Base-by-base conservation (phyloP, 495 filamentous ascomycete species). In the Hamigera avellanea region DNA sequence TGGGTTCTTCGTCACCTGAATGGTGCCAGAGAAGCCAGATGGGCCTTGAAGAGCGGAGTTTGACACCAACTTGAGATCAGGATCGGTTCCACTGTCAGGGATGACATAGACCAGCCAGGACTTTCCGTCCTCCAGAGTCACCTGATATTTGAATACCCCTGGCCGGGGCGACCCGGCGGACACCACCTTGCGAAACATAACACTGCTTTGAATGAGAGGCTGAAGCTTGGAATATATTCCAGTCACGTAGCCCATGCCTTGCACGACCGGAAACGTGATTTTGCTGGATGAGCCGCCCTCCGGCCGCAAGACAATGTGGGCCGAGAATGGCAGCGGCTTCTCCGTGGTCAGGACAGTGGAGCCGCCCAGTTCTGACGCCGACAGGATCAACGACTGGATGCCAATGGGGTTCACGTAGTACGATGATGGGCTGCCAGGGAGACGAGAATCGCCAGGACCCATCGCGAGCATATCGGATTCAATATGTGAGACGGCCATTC, bases 171-270 rank as follows among this genome's bases (percentile, higher is more conserved):
- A 67, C 8, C 61, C 57, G 13, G 70, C 62, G 8, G 67, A 63
- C 19, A 74, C 78, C 2, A 95, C 60, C 14, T 72, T 73, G 13
- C 67, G 66, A 66, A 84, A 93, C 44, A 76, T 77, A 1, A 89
- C 67, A 8, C 76, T 78, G 35, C 78, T 83, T 44, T 84, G 74
- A 15, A 96, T 64, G 8, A 80, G 30, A 2, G 89, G 88, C 17
- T 76, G 73, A 3, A 76, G 62, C 21, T 71, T 69, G 29, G 66
- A 69, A 56, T 89, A 96, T n/a, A 81, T 38, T 2, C 67, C 89
- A 3, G 86, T 94, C 8, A 93, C 70, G 43, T 86, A 89, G 0
- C 75, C 86, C 78, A 89, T 88, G 2, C 91, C 91, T 53, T 95
- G 89, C 1, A 93, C 77, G 6, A 95, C 52, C 0, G 88, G 88